Evolutionary conservation across 805 yeast species (phyloP).

Genomic region (Nakazawaea molendinolei): DNA sequence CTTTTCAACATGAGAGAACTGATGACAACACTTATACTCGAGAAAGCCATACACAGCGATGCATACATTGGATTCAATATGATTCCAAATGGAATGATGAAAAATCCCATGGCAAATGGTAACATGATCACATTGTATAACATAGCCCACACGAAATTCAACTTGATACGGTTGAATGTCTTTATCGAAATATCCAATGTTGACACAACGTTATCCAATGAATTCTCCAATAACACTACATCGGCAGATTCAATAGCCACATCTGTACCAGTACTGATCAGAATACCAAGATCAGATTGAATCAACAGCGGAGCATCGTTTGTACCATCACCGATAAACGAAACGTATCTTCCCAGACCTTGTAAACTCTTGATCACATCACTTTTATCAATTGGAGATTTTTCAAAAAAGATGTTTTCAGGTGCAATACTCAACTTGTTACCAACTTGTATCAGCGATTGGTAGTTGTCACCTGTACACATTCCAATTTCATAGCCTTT

Average conservation of each 20-base stretch:
- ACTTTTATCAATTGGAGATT: slow-evolving; percentile 74
- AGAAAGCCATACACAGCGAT: slow-evolving; percentile 87
- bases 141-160: slow-evolving; percentile 84
- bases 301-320: slow-evolving; percentile 97
- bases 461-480: slow-evolving; percentile 81
- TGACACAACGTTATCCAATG: slow-evolving; percentile 22
- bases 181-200: slow-evolving; percentile 63
- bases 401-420: slow-evolving; percentile 63
- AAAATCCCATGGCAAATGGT: slow-evolving; percentile 92
- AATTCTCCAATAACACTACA: slow-evolving; percentile 54
- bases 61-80: slow-evolving; percentile 85
- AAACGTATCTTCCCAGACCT: slow-evolving; percentile 38
- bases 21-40: slow-evolving; percentile 82
- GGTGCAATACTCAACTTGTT: slow-evolving; percentile 56
- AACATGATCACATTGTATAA: slow-evolving; percentile 79
- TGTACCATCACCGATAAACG: slow-evolving; percentile 96
- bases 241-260: slow-evolving; percentile 97
- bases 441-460: slow-evolving; percentile 62
- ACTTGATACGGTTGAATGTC: slow-evolving; percentile 67
- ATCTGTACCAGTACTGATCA: slow-evolving; percentile 89
- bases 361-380: slow-evolving; percentile 56
- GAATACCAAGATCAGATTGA: slow-evolving; percentile 82
- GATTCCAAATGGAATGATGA: slow-evolving; percentile 67
- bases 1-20: slow-evolving; percentile 67
- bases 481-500: slow-evolving; percentile 64